Evolutionary conservation across 495 filamentous ascomycete genomes (phyloP).

Genomic region (Oidiodendron maius): DNA sequence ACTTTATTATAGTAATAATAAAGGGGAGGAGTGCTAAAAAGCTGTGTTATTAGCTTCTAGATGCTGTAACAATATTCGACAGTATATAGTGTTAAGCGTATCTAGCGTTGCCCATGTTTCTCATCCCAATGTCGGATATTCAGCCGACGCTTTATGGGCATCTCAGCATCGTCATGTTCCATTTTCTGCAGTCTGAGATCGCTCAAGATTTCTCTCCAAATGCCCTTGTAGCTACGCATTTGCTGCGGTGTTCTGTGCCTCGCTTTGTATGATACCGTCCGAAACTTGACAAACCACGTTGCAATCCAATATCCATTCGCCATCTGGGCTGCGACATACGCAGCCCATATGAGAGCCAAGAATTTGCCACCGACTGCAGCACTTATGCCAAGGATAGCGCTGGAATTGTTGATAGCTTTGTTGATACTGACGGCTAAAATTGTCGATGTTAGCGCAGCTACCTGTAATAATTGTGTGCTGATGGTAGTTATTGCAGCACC

Average conservation of each 20-base stretch:
- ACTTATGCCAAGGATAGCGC: slow-evolving; percentile 2
- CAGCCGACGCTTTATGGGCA: too few relatives aligned
- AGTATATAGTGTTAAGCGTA: too few relatives aligned
- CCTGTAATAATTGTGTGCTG: slow-evolving; percentile 10
- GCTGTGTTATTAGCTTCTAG: too few relatives aligned
- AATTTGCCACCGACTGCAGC: slow-evolving; percentile 7
- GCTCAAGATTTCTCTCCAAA: too few relatives aligned
- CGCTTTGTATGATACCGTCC: slow-evolving; percentile 2
- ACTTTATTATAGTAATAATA: too few relatives aligned
- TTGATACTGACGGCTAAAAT: slow-evolving; percentile 1
- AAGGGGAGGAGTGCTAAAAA: too few relatives aligned
- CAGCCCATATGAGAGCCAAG: slow-evolving; percentile 9
- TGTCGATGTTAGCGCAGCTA: slow-evolving; percentile 5
- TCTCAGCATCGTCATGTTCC: too few relatives aligned
- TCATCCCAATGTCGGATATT: too few relatives aligned
- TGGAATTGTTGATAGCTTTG: slow-evolving; percentile 3
- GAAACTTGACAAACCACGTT: slow-evolving; percentile 7
- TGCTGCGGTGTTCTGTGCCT: slow-evolving; percentile 1
- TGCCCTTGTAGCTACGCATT: too few relatives aligned
- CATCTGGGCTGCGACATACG: slow-evolving; percentile 6
- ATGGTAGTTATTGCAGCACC: slow-evolving; percentile 8
- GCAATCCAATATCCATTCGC: slow-evolving; percentile 8
- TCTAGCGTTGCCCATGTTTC: too few relatives aligned
- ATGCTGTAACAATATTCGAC: too few relatives aligned
- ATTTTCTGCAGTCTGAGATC: too few relatives aligned